These are phyloP conservation scores for Claviceps africana DNA, from an alignment of 2,329 filamentous ascomycete genomes.

Conservation along the genomic window DNA sequence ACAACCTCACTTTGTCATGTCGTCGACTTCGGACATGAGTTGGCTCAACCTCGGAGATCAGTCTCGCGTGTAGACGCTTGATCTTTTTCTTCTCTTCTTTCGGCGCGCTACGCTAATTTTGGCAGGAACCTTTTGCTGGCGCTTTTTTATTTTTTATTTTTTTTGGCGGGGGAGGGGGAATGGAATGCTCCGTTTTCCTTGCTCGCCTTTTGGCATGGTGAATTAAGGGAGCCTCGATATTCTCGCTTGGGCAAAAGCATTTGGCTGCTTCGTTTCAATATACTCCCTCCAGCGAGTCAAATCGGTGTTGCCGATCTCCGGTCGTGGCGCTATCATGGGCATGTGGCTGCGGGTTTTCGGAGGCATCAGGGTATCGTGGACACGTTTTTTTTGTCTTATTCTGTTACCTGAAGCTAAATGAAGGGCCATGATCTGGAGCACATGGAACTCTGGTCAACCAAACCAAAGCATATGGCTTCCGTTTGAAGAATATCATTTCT, in stretches of 20 bases:
- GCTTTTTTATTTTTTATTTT: not conserved
- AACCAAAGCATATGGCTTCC: not conserved
- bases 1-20: slow-evolving; percentile 36
- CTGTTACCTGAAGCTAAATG: not conserved
- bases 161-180: no score
- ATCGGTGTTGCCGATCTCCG: not conserved
- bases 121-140: not conserved
- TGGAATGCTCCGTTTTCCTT: no score
- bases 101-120: not conserved
- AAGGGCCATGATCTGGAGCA: not conserved
- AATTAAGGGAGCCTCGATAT: not conserved
- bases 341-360: not conserved
- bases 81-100: not conserved
- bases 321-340: not conserved
- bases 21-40: slow-evolving; percentile 54
- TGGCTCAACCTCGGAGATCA: slow-evolving; percentile 59
- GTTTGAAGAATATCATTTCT: not conserved
- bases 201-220: not conserved
- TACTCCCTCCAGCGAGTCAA: not conserved
- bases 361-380: not conserved
- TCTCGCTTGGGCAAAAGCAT: not conserved
- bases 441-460: not conserved
- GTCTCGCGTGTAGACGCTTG: slow-evolving; percentile 8
- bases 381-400: not conserved
- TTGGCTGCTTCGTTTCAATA: not conserved